Evolutionary conservation across 2,329 filamentous ascomycete genomes (phyloP).

Genomic region (Aureobasidium melanogenum): DNA sequence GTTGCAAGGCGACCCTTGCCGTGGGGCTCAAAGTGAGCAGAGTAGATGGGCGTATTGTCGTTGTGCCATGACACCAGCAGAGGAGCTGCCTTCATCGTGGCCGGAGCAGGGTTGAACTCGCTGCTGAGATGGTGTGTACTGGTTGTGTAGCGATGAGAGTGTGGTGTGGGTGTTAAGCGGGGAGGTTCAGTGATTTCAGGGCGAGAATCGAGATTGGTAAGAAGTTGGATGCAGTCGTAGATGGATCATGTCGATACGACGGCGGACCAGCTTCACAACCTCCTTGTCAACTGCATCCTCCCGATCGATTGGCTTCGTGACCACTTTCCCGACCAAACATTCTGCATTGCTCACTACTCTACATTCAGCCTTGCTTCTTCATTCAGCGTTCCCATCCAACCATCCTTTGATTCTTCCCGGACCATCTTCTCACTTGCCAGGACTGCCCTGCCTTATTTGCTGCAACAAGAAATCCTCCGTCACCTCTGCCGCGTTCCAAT

Average conservation of each 20-base stretch:
- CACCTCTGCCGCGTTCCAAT: conserved; percentile 2
- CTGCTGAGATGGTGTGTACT: neutral
- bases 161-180: neutral
- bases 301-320: conserved; percentile 6
- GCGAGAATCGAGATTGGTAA: neutral
- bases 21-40: conserved; percentile 88
- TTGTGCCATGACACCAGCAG: conserved; percentile 99
- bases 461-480: neutral
- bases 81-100: conserved; percentile 82
- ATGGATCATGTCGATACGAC: neutral
- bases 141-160: neutral
- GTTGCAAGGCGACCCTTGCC: conserved; percentile 89
- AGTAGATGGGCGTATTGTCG: conserved; percentile 93
- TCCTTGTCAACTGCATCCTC: conserved; percentile 4
- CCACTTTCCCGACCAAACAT: neutral
- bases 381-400: neutral
- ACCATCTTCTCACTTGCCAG: neutral
- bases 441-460: neutral
- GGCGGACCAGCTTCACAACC: neutral
- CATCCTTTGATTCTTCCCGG: neutral
- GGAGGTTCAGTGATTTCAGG: neutral
- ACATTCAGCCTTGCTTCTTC: neutral
- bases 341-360: neutral
- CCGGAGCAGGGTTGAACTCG: neutral
- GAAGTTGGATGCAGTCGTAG: neutral